Base-by-base conservation (phyloP, 495 filamentous ascomycete species). In the Ramalina intermedia region DNA sequence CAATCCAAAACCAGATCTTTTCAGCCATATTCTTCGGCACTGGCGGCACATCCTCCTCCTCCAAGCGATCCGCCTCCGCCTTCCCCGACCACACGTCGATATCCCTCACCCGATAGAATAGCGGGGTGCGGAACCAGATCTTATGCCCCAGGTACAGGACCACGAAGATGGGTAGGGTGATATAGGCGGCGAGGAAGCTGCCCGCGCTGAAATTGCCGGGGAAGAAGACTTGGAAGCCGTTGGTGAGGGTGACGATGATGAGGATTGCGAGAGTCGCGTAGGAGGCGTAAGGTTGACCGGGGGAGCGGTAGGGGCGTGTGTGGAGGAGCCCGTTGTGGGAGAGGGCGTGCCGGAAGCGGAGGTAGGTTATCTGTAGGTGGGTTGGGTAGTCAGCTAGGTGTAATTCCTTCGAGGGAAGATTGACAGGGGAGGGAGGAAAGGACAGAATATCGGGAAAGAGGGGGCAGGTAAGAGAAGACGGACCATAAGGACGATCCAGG, bases 131-230 rank as follows among this genome's bases (percentile, higher is more conserved):
- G 50, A 53, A 69, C 40, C 71, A 54, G 13, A 75, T 43, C 64
- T 81, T 82, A 62, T 81, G 77, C 9, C 75, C 77, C 0, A 69
- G 18, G 47, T 74, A 80, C 14, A 82, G 58, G 17, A 76, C 69
- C 33, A 71, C 61, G 27, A 79, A 83, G 20, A 83, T 53, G 39
- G 82, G 79, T 37, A 83, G 54, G 50, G 73, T 78, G 45, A 81
- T 65, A 49, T 83, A 83, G 7, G 71, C 67, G 12, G 74, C 72
- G 47, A 82, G 81, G 53, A 82, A 82, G 27, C 35, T 40, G 7
- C 29, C 23, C 6, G 58, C 60, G 0, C 58, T 64, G 43, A 64
- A 72, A 0, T 68, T 50, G 3, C 23, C 48, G 6, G 58, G 56
- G 38, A 61, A 61, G 49, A 66, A 66, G 37, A 64, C 56, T 40